These are phyloP conservation scores for Aspergillus latus DNA, from an alignment of 2,329 filamentous ascomycete genomes.

Conservation along the genomic window DNA sequence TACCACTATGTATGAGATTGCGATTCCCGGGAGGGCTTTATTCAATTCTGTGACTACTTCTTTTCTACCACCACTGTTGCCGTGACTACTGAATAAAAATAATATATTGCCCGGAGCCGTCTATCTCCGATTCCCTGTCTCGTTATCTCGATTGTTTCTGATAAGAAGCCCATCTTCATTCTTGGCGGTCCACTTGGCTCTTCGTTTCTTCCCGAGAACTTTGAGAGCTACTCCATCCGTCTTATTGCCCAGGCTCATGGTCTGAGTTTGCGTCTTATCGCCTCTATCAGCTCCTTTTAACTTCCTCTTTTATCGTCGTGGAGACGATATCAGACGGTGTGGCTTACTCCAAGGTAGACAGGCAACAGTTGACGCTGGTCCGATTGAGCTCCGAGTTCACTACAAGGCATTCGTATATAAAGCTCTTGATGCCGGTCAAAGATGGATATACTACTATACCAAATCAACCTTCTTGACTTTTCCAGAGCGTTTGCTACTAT, in stretches of 20 bases:
- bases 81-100: constrained; percentile 4
- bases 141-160: neutral
- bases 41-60: constrained; percentile 2
- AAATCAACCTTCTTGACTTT: neutral
- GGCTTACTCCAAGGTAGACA: neutral
- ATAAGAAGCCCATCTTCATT: neutral
- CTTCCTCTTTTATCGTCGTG: constrained; percentile 2
- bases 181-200: constrained; percentile 8
- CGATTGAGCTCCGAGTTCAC: neutral
- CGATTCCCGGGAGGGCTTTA: constrained; percentile 1
- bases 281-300: neutral
- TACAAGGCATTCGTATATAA: constrained; percentile 4
- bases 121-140: constrained; percentile 4
- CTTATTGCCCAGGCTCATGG: neutral
- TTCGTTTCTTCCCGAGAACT: neutral
- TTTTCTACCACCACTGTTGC: neutral
- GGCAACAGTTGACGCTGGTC: neutral
- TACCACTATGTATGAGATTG: constrained; percentile 6
- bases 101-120: neutral
- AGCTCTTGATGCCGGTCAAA: neutral
- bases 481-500: neutral
- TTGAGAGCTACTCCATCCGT: neutral
- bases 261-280: constrained; percentile 2
- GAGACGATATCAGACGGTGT: constrained; percentile 2
- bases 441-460: neutral